A percentile compares a stretch with the other conserved stretches of the same genome.
phyloP scores from a whole-genome alignment of 352 stramenopile genomes.

The Plasmopara muralis region DNA sequence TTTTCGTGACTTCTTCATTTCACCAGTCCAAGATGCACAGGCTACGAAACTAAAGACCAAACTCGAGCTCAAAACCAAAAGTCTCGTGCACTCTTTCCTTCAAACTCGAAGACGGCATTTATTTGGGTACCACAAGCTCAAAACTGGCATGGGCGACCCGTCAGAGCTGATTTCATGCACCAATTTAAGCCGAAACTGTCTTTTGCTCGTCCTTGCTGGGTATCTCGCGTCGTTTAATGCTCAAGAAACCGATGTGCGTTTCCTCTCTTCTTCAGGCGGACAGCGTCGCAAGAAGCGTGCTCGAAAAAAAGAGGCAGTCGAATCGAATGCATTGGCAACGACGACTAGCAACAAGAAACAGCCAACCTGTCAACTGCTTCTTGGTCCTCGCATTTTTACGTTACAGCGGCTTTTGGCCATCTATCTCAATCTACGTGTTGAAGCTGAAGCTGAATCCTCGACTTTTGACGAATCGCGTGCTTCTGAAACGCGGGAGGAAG shows the following conservation, averaged over 20 bases:
- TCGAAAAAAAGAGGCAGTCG: conserved; percentile 20
- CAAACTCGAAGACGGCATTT: conserved; percentile 46
- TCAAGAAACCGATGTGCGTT: conserved; percentile 63
- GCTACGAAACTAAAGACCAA: conserved; percentile 22
- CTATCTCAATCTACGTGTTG: conserved; percentile 59
- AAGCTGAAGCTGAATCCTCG: conserved; percentile 28
- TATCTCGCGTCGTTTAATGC: conserved; percentile 79
- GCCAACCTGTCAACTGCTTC: conserved; percentile 51
- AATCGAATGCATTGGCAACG: conserved; percentile 7
- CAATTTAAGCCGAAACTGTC: conserved; percentile 56
- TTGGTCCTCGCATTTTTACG: conserved; percentile 69
- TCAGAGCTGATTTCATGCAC: conserved; percentile 49
- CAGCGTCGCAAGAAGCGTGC: conserved; percentile 45
- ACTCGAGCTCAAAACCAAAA: conserved; percentile 32
- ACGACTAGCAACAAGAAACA: conserved; percentile 29
- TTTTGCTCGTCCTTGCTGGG: conserved; percentile 63
- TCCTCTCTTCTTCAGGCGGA: conserved; percentile 56
- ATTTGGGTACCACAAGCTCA: conserved; percentile 59
- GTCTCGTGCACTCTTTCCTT: conserved; percentile 33
- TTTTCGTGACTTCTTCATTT: conserved; percentile 28
- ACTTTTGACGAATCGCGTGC: conserved; percentile 12
- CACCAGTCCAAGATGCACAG: conserved; percentile 9
- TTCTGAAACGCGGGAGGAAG: conserved; percentile 53
- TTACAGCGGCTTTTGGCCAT: conserved; percentile 70
- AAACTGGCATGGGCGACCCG: conserved; percentile 10